Base-by-base conservation (phyloP, 495 filamentous ascomycete species). In the Penicillium pulvis region DNA sequence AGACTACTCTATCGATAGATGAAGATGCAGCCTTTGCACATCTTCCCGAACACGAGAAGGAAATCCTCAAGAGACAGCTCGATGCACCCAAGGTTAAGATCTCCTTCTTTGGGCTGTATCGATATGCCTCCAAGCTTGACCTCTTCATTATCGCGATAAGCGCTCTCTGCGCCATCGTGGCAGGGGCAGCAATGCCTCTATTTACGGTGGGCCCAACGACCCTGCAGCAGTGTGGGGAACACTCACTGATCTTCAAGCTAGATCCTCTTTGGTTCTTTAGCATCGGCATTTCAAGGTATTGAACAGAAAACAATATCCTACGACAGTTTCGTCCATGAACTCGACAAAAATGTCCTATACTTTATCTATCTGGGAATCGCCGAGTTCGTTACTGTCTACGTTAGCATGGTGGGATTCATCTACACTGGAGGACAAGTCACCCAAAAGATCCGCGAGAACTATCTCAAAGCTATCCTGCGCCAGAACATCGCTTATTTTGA, bases 401-500 rank as follows among this genome's bases (percentile, higher is more conserved):
- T 93, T 54, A 82, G 86, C 20, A 96, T 91, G 1, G 86, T 93
- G 23, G 90, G 90, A 4, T 97, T 94, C 76, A 95, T 96, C 64
- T 97, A 97, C 68, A 90, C 89, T 0, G 94, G 93, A 56, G 94
- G 97, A 70, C 89, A 95, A 64, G 83, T 93, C 65, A 87, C 89
- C 26, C 85, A 85, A 61, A 93, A 93, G 76, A 91, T 97, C 62
- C 85, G 92, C 43, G 86, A 91, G 68, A 83, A 89, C 52, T 96
- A 96, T 69, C 82, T 97, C 4, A 77, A 83, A 58, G 90, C 90
- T 48, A 93, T 92, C 64, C 78, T 96, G 77, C 84, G 86, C 46
- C 92, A 97, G 67, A 96, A 97, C 72, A 91, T 96, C 68, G 92
- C 85, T 50, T 96, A 91, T 68, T 97, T 95, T 71, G 92, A 97